These are phyloP conservation scores for Suillus paluster DNA, from an alignment of 768 basidiomycete species.

Conservation along the genomic window DNA sequence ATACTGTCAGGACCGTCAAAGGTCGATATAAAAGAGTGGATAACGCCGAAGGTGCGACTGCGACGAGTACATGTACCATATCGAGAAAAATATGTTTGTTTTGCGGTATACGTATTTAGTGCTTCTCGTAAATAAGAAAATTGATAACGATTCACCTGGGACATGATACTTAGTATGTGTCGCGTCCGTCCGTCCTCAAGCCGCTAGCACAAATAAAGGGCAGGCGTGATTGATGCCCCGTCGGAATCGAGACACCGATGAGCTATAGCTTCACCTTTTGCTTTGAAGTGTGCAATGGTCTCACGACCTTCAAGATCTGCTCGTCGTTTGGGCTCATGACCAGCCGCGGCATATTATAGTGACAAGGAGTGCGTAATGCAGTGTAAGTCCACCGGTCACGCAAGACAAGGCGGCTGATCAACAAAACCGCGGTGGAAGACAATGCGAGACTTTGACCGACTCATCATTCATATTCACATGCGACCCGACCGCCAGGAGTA, in stretches of 20 bases:
- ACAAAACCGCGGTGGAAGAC: neutral
- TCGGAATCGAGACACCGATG: neutral
- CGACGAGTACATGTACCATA: too few species aligned
- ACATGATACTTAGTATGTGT: neutral
- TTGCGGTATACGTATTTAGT: neutral
- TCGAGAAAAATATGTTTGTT: too few species aligned
- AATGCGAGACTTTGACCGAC: neutral
- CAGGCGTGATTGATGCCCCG: neutral
- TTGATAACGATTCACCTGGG: neutral
- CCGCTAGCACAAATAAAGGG: neutral
- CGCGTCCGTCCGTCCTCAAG: neutral
- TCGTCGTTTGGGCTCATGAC: neutral
- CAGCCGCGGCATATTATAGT: neutral
- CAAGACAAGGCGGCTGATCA: neutral
- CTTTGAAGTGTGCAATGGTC: neutral
- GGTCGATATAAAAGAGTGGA: too few species aligned
- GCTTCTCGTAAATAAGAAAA: neutral
- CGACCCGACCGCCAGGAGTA: neutral
- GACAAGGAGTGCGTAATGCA: neutral
- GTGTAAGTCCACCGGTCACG: neutral
- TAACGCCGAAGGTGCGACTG: too few species aligned
- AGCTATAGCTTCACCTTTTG: neutral
- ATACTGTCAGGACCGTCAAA: too few species aligned
- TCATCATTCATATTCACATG: neutral
- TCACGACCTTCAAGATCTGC: neutral